phyloP scores from a whole-genome alignment of 352 stramenopile genomes.

The Pythium rhizo-oryzae region DNA sequence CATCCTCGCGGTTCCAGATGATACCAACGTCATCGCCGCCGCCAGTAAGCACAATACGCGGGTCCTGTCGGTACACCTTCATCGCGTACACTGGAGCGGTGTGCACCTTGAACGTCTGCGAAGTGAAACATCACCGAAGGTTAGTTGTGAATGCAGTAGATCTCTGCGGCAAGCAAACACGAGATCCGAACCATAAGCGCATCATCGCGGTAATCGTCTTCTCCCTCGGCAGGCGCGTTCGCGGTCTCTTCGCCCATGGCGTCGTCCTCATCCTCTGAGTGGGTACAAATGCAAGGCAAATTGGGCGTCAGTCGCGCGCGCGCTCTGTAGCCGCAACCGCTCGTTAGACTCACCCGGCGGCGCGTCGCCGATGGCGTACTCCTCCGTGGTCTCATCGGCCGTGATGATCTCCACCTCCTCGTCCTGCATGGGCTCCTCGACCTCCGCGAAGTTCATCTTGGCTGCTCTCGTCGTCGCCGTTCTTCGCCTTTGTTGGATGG shows the following conservation, averaged over 20 bases:
- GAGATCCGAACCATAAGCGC: constrained; percentile 31
- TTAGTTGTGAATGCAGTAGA: no score
- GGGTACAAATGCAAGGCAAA: neutral
- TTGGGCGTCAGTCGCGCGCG: neutral
- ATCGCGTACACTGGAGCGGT: constrained; percentile 80
- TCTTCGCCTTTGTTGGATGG: constrained; percentile 7
- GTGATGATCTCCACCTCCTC: constrained; percentile 86
- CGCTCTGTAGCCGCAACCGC: neutral
- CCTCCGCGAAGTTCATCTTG: constrained; percentile 42
- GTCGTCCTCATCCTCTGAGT: constrained; percentile 76
- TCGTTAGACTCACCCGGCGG: constrained; percentile 35
- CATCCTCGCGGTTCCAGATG: constrained; percentile 88
- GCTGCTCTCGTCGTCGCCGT: neutral
- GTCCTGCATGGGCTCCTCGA: constrained; percentile 46
- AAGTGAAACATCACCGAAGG: neutral
- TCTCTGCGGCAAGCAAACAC: neutral
- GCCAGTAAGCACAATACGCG: constrained; percentile 80
- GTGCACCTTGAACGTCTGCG: constrained; percentile 80
- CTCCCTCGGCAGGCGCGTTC: constrained; percentile 5
- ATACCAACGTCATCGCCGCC: constrained; percentile 84
- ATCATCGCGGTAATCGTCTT: constrained; percentile 24
- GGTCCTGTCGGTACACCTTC: constrained; percentile 79
- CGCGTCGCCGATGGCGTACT: constrained; percentile 85
- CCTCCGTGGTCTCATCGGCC: constrained; percentile 73
- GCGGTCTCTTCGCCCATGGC: constrained; percentile 52